These are phyloP conservation scores for Pisolithus tinctorius DNA, from an alignment of 768 basidiomycete genomes.

Conservation along the genomic window DNA sequence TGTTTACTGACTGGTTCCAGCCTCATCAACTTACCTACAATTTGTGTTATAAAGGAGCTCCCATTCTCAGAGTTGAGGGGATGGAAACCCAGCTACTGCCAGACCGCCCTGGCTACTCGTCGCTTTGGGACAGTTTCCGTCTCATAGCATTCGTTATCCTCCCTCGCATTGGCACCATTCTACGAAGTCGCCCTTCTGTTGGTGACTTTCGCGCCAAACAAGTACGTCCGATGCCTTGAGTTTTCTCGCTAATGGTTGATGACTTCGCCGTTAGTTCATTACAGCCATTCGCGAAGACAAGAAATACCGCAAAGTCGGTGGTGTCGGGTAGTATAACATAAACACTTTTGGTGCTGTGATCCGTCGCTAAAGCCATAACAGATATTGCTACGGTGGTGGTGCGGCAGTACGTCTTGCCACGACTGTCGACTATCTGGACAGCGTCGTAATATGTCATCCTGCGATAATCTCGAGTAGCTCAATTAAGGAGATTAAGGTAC, in stretches of 20 bases:
- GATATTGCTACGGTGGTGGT: slow-evolving; percentile 34
- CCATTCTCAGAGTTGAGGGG: slow-evolving; percentile 17
- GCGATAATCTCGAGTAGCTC: slow-evolving; percentile 21
- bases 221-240: slow-evolving; percentile 10
- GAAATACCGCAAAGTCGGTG: slow-evolving; percentile 35
- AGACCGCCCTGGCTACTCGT: slow-evolving; percentile 22
- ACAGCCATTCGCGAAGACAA: slow-evolving; percentile 31
- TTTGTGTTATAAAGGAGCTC: slow-evolving; percentile 17
- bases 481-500: slow-evolving; percentile 29
- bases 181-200: slow-evolving; percentile 20
- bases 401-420: slow-evolving; percentile 23
- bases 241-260: background rate
- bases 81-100: slow-evolving; percentile 23
- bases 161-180: slow-evolving; percentile 13
- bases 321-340: slow-evolving; percentile 31
- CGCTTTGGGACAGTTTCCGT: slow-evolving; percentile 12
- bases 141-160: slow-evolving; percentile 13
- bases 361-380: slow-evolving; percentile 8
- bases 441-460: slow-evolving; percentile 38
- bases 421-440: slow-evolving; percentile 26
- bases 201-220: slow-evolving; percentile 19
- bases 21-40: background rate
- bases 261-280: slow-evolving; percentile 25
- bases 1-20: slow-evolving; percentile 5
- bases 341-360: background rate